Percentiles rank a stretch among this genome's conserved stretches.
phyloP scores from a whole-genome alignment of 225 moss, liverwort and hornwort genomes.

The Pseudoscleropodium purum region DNA sequence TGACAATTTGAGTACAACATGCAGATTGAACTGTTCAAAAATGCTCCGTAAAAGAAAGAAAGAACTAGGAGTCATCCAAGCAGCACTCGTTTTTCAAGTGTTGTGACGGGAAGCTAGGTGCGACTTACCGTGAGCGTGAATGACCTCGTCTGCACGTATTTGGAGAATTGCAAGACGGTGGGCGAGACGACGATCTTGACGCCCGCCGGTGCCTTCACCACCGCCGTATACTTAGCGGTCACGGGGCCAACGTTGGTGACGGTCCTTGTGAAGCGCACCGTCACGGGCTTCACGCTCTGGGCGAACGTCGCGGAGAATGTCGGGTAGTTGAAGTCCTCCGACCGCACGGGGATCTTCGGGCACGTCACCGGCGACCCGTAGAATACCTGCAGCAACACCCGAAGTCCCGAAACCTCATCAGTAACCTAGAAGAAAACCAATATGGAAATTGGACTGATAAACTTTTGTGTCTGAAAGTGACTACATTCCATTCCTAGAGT shows the following conservation, averaged over 20 bases:
- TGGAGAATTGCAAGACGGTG: not conserved
- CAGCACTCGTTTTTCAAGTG: not conserved
- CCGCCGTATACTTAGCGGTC: not conserved
- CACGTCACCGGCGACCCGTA: not conserved
- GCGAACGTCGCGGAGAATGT: constrained; percentile 15
- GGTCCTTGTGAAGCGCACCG: constrained; percentile 1
- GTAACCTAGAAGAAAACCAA: not conserved
- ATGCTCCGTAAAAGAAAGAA: not conserved
- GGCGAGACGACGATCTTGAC: not conserved
- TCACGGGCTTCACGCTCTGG: not conserved
- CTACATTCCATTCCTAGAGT: not conserved
- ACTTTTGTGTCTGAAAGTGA: not conserved
- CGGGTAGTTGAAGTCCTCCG: constrained; percentile 18
- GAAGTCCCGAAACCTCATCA: not conserved
- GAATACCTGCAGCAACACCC: not conserved
- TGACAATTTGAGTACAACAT: not conserved
- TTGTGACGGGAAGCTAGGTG: not conserved
- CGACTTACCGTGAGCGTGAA: not conserved
- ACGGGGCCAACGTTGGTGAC: constrained; percentile 2
- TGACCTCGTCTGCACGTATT: not conserved
- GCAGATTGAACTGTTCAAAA: not conserved
- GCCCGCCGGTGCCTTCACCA: not conserved
- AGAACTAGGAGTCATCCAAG: not conserved
- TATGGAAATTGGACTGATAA: not conserved
- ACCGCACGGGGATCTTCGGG: not conserved